These are phyloP conservation scores for Cadophora luteo-olivacea DNA, from an alignment of 2,329 filamentous ascomycete species.

Conservation along the genomic window DNA sequence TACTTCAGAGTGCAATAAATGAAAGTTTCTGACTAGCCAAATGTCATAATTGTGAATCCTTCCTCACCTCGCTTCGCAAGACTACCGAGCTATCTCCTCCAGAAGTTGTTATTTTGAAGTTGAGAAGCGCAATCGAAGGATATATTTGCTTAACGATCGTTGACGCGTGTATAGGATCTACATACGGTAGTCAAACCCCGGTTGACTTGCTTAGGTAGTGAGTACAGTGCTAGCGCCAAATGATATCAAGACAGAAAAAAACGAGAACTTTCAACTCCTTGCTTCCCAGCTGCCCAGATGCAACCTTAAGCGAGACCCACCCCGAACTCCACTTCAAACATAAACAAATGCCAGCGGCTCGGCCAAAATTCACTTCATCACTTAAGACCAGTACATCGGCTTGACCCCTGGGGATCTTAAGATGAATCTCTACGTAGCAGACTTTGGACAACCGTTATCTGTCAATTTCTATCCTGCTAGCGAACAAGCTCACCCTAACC, in stretches of 20 bases:
- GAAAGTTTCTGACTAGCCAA: not conserved
- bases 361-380: not conserved
- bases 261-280: not conserved
- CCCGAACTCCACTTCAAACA: not conserved
- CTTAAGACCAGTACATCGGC: not conserved
- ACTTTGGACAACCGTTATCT: not conserved
- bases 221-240: not conserved
- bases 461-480: not conserved
- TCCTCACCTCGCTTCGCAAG: not conserved
- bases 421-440: not conserved
- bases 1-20: not conserved
- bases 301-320: not conserved
- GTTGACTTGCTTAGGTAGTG: not conserved
- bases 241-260: not conserved
- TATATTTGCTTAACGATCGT: not conserved
- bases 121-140: not conserved
- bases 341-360: not conserved
- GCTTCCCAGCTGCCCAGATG: not conserved
- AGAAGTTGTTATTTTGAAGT: not conserved
- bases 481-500: not conserved
- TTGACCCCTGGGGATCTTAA: not conserved
- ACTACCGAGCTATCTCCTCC: not conserved
- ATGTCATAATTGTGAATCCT: not conserved
- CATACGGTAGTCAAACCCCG: not conserved
- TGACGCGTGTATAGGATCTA: not conserved